Evolutionary conservation across 257 asterid species (phyloP), one percentile per base, ranked within the genome.

Genomic region (Rubia yunnanensis): DNA sequence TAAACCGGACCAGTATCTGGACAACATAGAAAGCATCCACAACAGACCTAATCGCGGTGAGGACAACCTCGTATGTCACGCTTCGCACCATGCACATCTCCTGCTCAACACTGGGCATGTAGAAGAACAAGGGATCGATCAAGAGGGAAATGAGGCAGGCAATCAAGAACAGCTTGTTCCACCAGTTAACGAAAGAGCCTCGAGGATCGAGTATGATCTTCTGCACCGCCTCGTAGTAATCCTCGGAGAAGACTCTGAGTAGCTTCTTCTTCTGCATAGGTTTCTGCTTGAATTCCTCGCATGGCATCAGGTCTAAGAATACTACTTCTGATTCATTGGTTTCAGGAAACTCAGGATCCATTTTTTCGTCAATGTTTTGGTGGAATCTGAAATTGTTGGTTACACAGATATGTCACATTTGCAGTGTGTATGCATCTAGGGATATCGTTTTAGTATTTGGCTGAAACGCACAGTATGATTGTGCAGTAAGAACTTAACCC

Each of bases 101-200:
- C 24, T 70, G 77, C 66, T 73, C 38, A 22, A 85, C 63, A 18
- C 76, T 75, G 0, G 95, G 88, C 73, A 87, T 53, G 57, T 81
- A 87, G 66, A 87, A 86, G 79, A 84, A 87, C 1, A 86, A 54
- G 26, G 95, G 95, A 54, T 86, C 95, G 46, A 82, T 83, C 46
- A 84, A 82, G 31, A 86, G 86, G 13, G 91, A 84, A 30, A 75
- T 58, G 61, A 86, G 88, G 34, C 81, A 75, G 22, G 87, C 74
- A 7, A 84, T 23, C 23, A 87, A 73, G 71, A 84, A 86, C 22
- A 71, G 66, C 60, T 81, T 84, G 62, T 82, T 84, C 95, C 95
- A 86, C 5, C 56, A 56, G 80, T 74, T 77, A 55, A 86, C 36
- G 44, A 70, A 48, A 26, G 76, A 46, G 36, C 91, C 88, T 54